Conservation (phyloP, 306 rosid species). For the Lupinus albus region DNA sequence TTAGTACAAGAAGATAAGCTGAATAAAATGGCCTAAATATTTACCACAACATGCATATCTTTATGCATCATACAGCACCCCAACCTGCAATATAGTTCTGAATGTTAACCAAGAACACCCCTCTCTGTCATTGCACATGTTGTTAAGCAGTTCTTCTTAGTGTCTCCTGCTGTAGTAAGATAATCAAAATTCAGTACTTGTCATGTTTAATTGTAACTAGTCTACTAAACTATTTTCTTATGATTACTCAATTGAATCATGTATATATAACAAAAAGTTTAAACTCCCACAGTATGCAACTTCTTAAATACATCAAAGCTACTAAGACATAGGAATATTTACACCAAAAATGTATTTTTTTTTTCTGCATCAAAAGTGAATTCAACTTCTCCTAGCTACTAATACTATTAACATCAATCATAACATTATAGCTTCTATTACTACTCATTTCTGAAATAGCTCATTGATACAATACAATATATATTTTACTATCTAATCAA, state of each 20-base stretch:
- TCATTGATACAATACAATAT: slow-evolving; percentile 31
- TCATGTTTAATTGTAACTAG: neutral
- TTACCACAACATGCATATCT: slow-evolving; percentile 27
- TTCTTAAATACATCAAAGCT: slow-evolving; percentile 5
- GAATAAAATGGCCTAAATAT: slow-evolving; percentile 24
- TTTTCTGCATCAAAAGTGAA: slow-evolving; percentile 20
- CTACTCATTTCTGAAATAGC: neutral
- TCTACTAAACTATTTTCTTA: slow-evolving; percentile 9
- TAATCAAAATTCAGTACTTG: slow-evolving; percentile 33
- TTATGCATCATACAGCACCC: slow-evolving; percentile 12
- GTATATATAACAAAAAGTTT: neutral
- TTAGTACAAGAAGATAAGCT: neutral
- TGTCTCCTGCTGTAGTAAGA: slow-evolving; percentile 29
- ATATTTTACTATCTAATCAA: slow-evolving; percentile 23
- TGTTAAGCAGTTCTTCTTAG: slow-evolving; percentile 38
- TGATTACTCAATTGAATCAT: neutral
- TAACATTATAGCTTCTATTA: neutral
- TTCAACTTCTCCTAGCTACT: slow-evolving; percentile 5
- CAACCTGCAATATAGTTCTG: slow-evolving; percentile 29
- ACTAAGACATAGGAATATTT: slow-evolving; percentile 27
- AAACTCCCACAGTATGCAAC: neutral
- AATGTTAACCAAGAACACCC: slow-evolving; percentile 20
- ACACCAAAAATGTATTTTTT: slow-evolving; percentile 20
- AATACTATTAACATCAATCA: neutral
- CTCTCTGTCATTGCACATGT: slow-evolving; percentile 5